Conservation (phyloP, 495 filamentous ascomycete genomes). For the Tuber microsphaerosporum region DNA sequence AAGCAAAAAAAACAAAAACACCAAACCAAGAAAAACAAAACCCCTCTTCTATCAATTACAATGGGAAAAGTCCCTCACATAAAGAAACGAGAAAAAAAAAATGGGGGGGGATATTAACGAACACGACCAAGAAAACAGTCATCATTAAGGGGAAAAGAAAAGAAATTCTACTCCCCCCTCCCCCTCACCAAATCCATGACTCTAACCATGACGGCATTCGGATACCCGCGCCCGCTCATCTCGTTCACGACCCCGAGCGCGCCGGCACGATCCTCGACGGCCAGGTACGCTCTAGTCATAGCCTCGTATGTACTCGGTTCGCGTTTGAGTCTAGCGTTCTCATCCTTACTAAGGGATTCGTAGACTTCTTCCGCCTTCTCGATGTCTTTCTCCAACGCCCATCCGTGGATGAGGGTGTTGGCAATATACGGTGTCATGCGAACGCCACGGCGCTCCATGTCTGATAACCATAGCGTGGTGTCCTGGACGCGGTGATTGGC, state of each 20-base stretch:
- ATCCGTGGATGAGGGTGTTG: conserved; percentile 97
- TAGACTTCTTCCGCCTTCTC: conserved; percentile 72
- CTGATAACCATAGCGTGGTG: conserved; percentile 62
- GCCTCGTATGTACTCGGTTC: conserved; percentile 99
- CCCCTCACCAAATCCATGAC: conserved; percentile 81
- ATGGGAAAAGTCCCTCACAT: neutral
- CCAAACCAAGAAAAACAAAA: neutral
- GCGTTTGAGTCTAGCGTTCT: conserved; percentile 54
- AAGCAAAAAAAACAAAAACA: neutral
- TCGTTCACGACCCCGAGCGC: conserved; percentile 76
- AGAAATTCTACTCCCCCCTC: conserved; percentile 6
- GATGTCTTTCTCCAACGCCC: conserved; percentile 79
- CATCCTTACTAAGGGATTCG: conserved; percentile 50
- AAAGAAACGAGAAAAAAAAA: neutral
- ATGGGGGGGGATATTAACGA: neutral
- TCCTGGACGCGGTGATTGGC: conserved; percentile 78
- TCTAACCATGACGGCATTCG: conserved; percentile 81
- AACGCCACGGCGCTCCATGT: conserved; percentile 65
- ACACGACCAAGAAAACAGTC: conserved; percentile 13
- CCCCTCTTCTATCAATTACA: neutral
- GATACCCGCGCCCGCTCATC: conserved; percentile 86
- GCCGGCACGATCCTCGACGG: conserved; percentile 65
- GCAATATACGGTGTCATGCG: conserved; percentile 96
- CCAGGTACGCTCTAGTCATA: conserved; percentile 89
- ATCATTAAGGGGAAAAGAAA: conserved; percentile 12